Evolutionary conservation across 495 filamentous ascomycete species (phyloP).

Genomic region (Cladorrhinum samala): DNA sequence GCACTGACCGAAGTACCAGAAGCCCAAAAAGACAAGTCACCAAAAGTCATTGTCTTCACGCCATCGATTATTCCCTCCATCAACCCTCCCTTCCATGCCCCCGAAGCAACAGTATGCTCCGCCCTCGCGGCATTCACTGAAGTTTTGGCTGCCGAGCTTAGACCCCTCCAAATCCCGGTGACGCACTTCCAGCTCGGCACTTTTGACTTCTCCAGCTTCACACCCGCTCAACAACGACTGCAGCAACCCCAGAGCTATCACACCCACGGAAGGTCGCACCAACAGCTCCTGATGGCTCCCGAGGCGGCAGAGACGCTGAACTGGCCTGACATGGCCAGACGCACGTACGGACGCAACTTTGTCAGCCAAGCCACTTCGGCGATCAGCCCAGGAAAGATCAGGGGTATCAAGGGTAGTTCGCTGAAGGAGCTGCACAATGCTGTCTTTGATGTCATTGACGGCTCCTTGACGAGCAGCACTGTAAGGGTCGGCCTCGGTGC

Average conservation of each 20-base stretch:
- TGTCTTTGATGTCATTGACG: slow-evolving; percentile 76
- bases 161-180: slow-evolving; percentile 63
- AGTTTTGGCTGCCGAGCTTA: slow-evolving; percentile 70
- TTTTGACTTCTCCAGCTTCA: slow-evolving; percentile 59
- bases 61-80: slow-evolving; percentile 80
- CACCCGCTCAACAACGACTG: slow-evolving; percentile 32
- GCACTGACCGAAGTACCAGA: slow-evolving; percentile 10
- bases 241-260: slow-evolving; percentile 15
- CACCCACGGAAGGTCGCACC: background rate
- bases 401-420: slow-evolving; percentile 54
- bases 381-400: slow-evolving; percentile 38
- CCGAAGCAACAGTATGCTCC: slow-evolving; percentile 70
- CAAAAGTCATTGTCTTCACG: slow-evolving; percentile 72
- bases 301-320: slow-evolving; percentile 56
- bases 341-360: slow-evolving; percentile 52
- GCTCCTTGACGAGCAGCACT: slow-evolving; percentile 41
- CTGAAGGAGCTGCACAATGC: slow-evolving; percentile 73
- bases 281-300: slow-evolving; percentile 23
- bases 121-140: slow-evolving; percentile 75
- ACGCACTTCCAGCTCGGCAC: slow-evolving; percentile 82
- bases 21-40: slow-evolving; percentile 17
- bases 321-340: slow-evolving; percentile 54
- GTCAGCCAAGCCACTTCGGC: slow-evolving; percentile 42
- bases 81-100: slow-evolving; percentile 73
- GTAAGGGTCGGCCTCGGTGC: slow-evolving; percentile 78